Percentiles rank a stretch among this genome's conserved stretches.
Conservation (phyloP, 768 basidiomycete species). For the Lactarius tabidus region DNA sequence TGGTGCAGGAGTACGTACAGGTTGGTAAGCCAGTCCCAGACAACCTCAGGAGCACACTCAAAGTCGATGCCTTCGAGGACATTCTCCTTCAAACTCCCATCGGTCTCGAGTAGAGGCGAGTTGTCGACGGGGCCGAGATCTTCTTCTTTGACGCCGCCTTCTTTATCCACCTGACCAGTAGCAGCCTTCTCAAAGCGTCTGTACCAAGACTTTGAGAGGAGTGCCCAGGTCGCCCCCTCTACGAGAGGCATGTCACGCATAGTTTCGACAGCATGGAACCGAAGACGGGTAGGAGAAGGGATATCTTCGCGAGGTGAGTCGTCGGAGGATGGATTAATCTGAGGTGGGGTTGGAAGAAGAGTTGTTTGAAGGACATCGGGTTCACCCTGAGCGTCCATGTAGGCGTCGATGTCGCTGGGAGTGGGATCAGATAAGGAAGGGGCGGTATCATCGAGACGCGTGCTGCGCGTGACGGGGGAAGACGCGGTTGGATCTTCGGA, state of each 20-base stretch:
- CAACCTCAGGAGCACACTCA: slow-evolving; percentile 67
- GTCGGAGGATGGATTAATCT: not conserved
- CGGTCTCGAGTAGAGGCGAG: slow-evolving; percentile 52
- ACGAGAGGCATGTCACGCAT: slow-evolving; percentile 48
- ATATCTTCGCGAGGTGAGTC: slow-evolving; percentile 12
- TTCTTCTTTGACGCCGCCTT: slow-evolving; percentile 55
- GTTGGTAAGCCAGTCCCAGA: slow-evolving; percentile 61
- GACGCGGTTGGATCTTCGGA: slow-evolving; percentile 59
- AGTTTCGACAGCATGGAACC: slow-evolving; percentile 47
- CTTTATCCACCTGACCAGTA: slow-evolving; percentile 63
- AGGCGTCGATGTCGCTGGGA: slow-evolving; percentile 56
- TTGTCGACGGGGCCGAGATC: slow-evolving; percentile 78
- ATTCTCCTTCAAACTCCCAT: slow-evolving; percentile 43
- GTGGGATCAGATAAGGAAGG: slow-evolving; percentile 28
- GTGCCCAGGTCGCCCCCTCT: slow-evolving; percentile 73
- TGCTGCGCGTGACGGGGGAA: slow-evolving; percentile 37
- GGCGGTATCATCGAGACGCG: slow-evolving; percentile 26
- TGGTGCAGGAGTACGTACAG: slow-evolving; percentile 51
- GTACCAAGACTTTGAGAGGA: slow-evolving; percentile 70
- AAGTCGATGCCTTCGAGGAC: slow-evolving; percentile 63
- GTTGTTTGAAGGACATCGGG: slow-evolving; percentile 17
- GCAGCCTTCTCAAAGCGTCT: slow-evolving; percentile 72
- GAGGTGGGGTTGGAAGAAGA: slow-evolving; percentile 14
- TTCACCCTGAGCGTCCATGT: slow-evolving; percentile 36
- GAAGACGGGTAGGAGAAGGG: slow-evolving; percentile 34